These are phyloP conservation scores for Trichosanthes truncata DNA, from an alignment of 306 rosid species.

Conservation along the genomic window DNA sequence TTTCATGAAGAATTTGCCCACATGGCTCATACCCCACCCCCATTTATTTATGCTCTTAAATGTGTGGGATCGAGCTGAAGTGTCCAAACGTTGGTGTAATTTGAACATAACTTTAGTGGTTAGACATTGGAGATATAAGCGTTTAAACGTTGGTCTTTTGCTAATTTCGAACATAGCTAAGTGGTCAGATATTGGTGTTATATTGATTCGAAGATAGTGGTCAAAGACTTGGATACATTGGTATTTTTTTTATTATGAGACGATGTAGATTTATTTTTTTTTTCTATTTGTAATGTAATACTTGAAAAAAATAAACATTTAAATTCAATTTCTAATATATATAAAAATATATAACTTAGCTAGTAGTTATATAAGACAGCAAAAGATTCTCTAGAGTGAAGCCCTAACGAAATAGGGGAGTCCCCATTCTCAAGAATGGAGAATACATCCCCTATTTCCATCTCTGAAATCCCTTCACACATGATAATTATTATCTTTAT, in stretches of 20 bases:
- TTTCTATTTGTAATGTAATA: no score
- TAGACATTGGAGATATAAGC: background rate
- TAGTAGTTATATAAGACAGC: background rate
- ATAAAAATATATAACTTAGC: background rate
- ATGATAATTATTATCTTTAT: background rate
- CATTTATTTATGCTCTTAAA: background rate
- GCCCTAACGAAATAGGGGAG: background rate
- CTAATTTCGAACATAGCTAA: no score
- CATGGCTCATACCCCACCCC: background rate
- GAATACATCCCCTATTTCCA: background rate
- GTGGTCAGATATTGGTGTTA: no score
- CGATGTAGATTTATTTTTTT: no score
- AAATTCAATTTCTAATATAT: no score
- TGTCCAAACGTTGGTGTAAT: background rate
- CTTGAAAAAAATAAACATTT: no score
- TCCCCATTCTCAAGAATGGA: background rate
- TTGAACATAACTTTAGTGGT: background rate
- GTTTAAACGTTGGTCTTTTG: no score
- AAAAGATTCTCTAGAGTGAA: background rate
- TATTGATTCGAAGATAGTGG: no score
- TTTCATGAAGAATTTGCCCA: background rate
- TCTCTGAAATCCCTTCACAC: background rate
- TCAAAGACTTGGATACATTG: no score
- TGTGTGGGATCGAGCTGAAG: background rate
- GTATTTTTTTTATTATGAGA: no score